phyloP scores from a whole-genome alignment of 257 asterid species.

The Nicotiana obtusifolia region DNA sequence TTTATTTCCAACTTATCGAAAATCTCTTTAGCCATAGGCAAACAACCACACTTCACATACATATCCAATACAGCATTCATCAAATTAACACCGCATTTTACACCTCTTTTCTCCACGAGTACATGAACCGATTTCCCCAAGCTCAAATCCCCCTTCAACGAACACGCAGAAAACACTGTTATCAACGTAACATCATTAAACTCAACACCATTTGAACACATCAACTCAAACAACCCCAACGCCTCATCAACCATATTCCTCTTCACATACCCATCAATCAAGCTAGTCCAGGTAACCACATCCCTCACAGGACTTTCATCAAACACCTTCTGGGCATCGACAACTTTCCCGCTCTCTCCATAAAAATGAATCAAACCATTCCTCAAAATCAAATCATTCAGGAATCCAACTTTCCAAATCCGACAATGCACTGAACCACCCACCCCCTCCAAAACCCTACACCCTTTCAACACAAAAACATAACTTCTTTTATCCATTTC shows the following conservation, averaged over 20 bases:
- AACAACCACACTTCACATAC: conserved; percentile 63
- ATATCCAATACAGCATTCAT: conserved; percentile 69
- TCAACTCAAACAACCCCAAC: conserved; percentile 49
- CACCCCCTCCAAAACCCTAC: conserved; percentile 37
- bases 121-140: conserved; percentile 40
- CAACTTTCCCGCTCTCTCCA: conserved; percentile 35
- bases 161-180: conserved; percentile 60
- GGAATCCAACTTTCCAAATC: conserved; percentile 61
- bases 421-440: conserved; percentile 54
- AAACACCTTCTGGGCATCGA: conserved; percentile 40
- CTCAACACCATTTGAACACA: conserved; percentile 45
- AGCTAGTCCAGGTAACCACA: conserved; percentile 80
- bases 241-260: conserved; percentile 58
- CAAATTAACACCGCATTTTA: conserved; percentile 40
- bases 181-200: conserved; percentile 77
- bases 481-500: conserved; percentile 68
- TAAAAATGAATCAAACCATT: conserved; percentile 68
- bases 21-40: conserved; percentile 45
- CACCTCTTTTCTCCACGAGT: conserved; percentile 33
- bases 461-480: conserved; percentile 61
- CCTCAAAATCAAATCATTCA: conserved; percentile 48
- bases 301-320: conserved; percentile 47
- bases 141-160: conserved; percentile 51
- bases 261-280: conserved; percentile 59
- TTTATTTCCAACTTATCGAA: conserved; percentile 49